Base-by-base conservation (phyloP, 129 eudicot species). In the Artemisia tridentata region DNA sequence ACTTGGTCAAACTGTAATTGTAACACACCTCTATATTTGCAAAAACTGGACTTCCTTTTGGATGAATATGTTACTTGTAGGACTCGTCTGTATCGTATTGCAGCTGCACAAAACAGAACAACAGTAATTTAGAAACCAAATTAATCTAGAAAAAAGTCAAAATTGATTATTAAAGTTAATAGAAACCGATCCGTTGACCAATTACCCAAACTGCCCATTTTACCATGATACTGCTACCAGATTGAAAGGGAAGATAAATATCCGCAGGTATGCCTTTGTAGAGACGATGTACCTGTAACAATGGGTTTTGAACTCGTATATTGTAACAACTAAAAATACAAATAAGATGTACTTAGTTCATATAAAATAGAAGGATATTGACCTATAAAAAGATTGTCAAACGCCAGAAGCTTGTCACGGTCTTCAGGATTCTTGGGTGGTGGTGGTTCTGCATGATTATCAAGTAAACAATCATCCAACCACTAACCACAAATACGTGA, bases 11-110 rank as follows among this genome's bases (percentile, higher is more conserved):
- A 53, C 10, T 68, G 38, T 59, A 65, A 59, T 27, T 41, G 7
- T 46, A 11, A 79, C 88, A 47, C 38, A 92, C 98, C 98, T 84
- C 87, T 54, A 93, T 72, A 72, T 65, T 56, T 52, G 88, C 98
- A 89, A 79, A 92, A 56, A 71, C 58, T 27, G 79, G 83, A 51
- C 85, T 82, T 56, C 86, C 87, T 3, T 78, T 25, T 14, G 76
- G 80, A 34, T 86, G 72, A 58, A 93, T 69, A 50, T 77, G 16
- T 27, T 87, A 77, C 72, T 82, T 78, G 84, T 93, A 93, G 23
- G 96, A 87, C 74, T 93, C 98, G 45, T 89, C 96, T 63, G 85
- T 79, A 13, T 85, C 88, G 51, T 93, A 79, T 60, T 93, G 96
- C 68, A 93, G 75, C 98, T 93, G 92, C 87, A 80, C 45, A 63